phyloP scores from a whole-genome alignment of 2,329 filamentous ascomycete genomes.

The Blumeria graminis region DNA sequence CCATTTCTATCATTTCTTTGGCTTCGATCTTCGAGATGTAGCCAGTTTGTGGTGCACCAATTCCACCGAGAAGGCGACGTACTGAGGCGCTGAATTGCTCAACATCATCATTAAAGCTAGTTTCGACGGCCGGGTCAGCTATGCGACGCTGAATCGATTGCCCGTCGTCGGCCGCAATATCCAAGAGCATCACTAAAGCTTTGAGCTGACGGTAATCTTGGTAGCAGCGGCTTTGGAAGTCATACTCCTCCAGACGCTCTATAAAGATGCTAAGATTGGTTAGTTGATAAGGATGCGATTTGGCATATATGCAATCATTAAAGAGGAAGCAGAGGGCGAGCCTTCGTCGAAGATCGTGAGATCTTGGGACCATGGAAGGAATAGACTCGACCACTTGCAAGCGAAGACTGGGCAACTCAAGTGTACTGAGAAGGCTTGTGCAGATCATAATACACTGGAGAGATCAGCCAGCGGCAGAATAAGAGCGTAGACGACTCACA shows the following conservation, averaged over 20 bases:
- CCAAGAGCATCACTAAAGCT: slow-evolving; percentile 42
- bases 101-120: slow-evolving; percentile 44
- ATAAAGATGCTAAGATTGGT: slow-evolving; percentile 20
- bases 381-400: slow-evolving; percentile 33
- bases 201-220: slow-evolving; percentile 48
- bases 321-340: slow-evolving; percentile 43
- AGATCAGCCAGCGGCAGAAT: not conserved
- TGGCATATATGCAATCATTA: slow-evolving; percentile 20
- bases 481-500: slow-evolving; percentile 12
- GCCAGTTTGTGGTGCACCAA: slow-evolving; percentile 50
- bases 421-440: slow-evolving; percentile 21
- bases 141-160: slow-evolving; percentile 12
- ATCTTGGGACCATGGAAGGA: slow-evolving; percentile 23
- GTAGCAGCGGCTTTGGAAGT: slow-evolving; percentile 26
- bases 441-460: slow-evolving; percentile 25
- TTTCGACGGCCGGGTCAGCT: slow-evolving; percentile 16
- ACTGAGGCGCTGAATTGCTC: slow-evolving; percentile 40
- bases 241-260: slow-evolving; percentile 21
- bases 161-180: slow-evolving; percentile 50
- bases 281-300: slow-evolving; percentile 18
- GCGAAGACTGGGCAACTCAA: slow-evolving; percentile 27
- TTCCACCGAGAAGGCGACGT: slow-evolving; percentile 31
- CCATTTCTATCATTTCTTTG: slow-evolving; percentile 49
- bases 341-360: slow-evolving; percentile 37
- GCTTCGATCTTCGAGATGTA: slow-evolving; percentile 50